These are phyloP conservation scores for Fusarium compactum DNA, from an alignment of 2,329 filamentous ascomycete species.

Conservation along the genomic window DNA sequence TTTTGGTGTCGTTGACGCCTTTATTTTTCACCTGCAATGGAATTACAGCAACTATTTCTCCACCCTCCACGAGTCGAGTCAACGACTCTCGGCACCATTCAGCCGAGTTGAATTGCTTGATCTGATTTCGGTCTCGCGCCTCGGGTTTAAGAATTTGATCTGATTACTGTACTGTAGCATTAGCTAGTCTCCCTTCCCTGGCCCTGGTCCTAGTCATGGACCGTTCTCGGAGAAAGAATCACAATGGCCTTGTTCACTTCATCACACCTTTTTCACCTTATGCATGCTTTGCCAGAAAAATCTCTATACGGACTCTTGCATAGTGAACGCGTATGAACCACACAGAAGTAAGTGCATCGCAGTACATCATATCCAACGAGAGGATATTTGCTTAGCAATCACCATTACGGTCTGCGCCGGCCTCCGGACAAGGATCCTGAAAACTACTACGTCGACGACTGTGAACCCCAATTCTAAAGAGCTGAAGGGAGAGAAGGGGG, in stretches of 20 bases:
- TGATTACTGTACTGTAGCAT: not conserved
- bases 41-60: slow-evolving; percentile 25
- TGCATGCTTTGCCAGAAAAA: slow-evolving; percentile 2
- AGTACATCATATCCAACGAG: not conserved
- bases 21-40: slow-evolving; percentile 14
- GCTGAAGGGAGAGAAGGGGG: not conserved
- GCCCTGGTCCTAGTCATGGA: slow-evolving; percentile 25
- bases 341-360: not conserved
- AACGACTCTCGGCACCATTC: slow-evolving; percentile 19
- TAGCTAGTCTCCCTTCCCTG: not conserved
- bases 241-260: slow-evolving; percentile 8
- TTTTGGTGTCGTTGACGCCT: slow-evolving; percentile 34
- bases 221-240: slow-evolving; percentile 28
- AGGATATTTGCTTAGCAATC: slow-evolving; percentile 37
- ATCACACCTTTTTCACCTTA: slow-evolving; percentile 1
- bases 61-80: slow-evolving; percentile 26
- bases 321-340: not conserved
- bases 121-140: slow-evolving; percentile 25
- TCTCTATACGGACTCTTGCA: slow-evolving; percentile 1
- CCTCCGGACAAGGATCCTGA: slow-evolving; percentile 29
- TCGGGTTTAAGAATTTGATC: slow-evolving; percentile 16
- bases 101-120: slow-evolving; percentile 20
- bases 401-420: slow-evolving; percentile 31
- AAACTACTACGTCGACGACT: slow-evolving; percentile 30
- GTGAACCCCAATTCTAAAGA: not conserved